Base-by-base conservation (phyloP, 2,329 filamentous ascomycete species). In the Colletotrichum sp. region DNA sequence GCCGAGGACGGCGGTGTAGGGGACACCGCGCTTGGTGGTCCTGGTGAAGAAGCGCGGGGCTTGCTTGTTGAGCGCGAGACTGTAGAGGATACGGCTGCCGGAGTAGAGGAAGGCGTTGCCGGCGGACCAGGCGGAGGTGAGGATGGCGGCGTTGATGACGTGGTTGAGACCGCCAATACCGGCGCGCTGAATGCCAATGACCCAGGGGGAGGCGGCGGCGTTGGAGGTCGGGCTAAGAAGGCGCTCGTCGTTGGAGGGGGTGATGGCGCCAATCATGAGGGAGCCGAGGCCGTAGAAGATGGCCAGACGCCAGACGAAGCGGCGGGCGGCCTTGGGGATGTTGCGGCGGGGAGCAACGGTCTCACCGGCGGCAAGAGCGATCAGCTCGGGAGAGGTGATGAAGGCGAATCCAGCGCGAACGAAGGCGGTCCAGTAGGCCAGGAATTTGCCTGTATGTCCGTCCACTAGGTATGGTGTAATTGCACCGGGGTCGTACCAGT, bases 1-100 rank as follows among this genome's bases (percentile, higher is more conserved):
- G 69, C 84, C 84, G 7, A 91, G 82, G 2, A 92, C 89, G 4
- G 87, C 89, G 13, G 85, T 86, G 79, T 84, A 92, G 0, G 93
- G 93, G 0, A 94, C 91, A 66, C 93, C 93, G 25, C 87, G 86
- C 77, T 89, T 89, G 57, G 89, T 92, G 30, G 93, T 94, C 8
- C 82, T 86, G 39, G 88, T 87, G 84, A 95, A 93, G 76, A 92
- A 83, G 9, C 82, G 83, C 1, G 93, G 94, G 0, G 94, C 93
- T 66, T 94, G 93, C 16, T 92, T 91, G 72, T 90, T 92, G 11
- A 93, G 87, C 0, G 93, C 89, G 81, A 96, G 90, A 74, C 92
- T 92, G 81, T 94, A 92, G 11, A 96, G 87, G 25, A 95, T 91
- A 81, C 94, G 91, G 57, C 91, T 93, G 67, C 93, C 92, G 1